These are phyloP conservation scores for Botryotinia calthae DNA, from an alignment of 2,329 filamentous ascomycete genomes.

Conservation along the genomic window DNA sequence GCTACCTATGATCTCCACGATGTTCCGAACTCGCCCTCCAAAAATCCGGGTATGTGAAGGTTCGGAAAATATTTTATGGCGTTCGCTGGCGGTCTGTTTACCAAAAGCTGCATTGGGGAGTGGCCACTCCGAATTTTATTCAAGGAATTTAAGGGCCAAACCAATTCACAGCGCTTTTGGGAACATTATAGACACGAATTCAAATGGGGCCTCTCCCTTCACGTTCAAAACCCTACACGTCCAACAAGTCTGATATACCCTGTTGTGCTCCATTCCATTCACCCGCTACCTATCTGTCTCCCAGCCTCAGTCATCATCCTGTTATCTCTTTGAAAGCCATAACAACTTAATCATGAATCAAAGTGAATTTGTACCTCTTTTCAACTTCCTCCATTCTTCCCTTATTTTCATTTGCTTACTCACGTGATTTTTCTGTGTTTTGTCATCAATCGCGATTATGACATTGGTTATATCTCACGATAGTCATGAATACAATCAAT, in stretches of 20 bases:
- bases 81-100: not conserved
- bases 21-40: not conserved
- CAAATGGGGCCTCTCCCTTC: not conserved
- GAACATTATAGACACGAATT: not conserved
- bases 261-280: not conserved
- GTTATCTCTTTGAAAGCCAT: not conserved
- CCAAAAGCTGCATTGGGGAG: not conserved
- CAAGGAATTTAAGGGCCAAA: not conserved
- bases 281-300: not conserved
- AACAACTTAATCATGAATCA: not conserved
- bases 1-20: not conserved
- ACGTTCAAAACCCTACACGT: not conserved
- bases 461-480: not conserved
- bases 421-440: not conserved
- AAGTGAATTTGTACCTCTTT: not conserved
- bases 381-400: not conserved
- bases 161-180: not conserved
- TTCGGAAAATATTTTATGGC: not conserved
- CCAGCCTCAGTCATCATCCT: not conserved
- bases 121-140: not conserved
- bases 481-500: not conserved
- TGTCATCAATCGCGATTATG: not conserved
- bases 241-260: not conserved
- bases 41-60: not conserved
- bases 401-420: too few relatives aligned